Evolutionary conservation across 305 asterid genomes (phyloP).

Genomic region (Plantago lanceolata): DNA sequence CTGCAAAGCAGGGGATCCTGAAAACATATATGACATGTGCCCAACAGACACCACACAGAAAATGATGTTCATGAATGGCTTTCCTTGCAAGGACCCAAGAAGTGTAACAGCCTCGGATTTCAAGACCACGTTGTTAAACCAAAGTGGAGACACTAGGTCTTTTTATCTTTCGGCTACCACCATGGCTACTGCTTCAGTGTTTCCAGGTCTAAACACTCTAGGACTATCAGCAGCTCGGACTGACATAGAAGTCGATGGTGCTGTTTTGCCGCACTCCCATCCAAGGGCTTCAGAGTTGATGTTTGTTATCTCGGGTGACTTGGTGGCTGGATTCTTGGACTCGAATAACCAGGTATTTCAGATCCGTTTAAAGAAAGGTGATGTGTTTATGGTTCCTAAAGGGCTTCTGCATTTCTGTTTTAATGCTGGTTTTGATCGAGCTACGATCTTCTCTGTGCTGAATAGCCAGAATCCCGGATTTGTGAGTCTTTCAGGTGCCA

Average conservation of each 20-base stretch:
- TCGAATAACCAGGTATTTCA: constrained; percentile 43
- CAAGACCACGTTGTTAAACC: constrained; percentile 43
- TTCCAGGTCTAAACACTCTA: constrained; percentile 71
- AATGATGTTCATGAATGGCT: constrained; percentile 52
- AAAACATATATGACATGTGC: constrained; percentile 55
- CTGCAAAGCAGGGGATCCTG: constrained; percentile 35
- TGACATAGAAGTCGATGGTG: constrained; percentile 64
- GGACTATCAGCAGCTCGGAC: constrained; percentile 59
- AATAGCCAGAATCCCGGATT: constrained; percentile 79
- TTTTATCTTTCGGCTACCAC: constrained; percentile 40
- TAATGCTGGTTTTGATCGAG: constrained; percentile 55
- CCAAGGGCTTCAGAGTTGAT: constrained; percentile 74
- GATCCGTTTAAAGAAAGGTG: constrained; percentile 46
- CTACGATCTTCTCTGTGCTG: constrained; percentile 46
- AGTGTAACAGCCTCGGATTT: constrained; percentile 46
- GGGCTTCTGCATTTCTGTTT: constrained; percentile 64
- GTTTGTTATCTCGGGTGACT: constrained; percentile 44
- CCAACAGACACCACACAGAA: constrained; percentile 39
- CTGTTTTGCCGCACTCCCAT: constrained; percentile 50
- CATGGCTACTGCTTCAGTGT: constrained; percentile 48
- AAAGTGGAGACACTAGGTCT: constrained; percentile 45
- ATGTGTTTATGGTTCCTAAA: constrained; percentile 58
- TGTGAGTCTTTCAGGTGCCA: constrained; percentile 41
- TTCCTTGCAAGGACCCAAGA: constrained; percentile 61
- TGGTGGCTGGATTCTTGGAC: constrained; percentile 51